A percentile compares a stretch with the other conserved stretches of the same genome.
phyloP scores from a whole-genome alignment of 164 flowering plant genomes.

The Aristolochia contorta region DNA sequence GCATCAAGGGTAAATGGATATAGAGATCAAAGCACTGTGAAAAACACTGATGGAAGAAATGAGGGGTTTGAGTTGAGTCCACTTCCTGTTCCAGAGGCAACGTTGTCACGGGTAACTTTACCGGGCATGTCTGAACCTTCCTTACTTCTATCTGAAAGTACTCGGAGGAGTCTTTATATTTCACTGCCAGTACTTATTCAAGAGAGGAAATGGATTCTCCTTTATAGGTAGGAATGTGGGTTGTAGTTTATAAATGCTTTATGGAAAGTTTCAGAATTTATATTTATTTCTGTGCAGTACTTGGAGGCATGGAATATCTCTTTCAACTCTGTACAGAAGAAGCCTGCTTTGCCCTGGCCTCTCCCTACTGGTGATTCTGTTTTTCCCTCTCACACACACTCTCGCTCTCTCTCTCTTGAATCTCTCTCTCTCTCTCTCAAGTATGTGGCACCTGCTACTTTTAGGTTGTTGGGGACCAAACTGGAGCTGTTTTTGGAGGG shows the following conservation, averaged over 20 bases:
- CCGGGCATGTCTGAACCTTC: conserved; percentile 84
- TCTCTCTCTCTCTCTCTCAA: neutral
- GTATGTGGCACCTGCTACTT: neutral
- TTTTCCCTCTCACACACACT: neutral
- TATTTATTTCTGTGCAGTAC: conserved; percentile 48
- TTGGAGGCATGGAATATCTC: conserved; percentile 96
- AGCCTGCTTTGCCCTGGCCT: conserved; percentile 86
- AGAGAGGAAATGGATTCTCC: conserved; percentile 78
- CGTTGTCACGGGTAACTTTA: conserved; percentile 12
- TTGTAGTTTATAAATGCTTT: neutral
- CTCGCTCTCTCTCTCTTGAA: neutral
- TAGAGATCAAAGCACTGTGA: conserved; percentile 29
- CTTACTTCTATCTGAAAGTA: conserved; percentile 61
- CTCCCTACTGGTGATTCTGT: conserved; percentile 68
- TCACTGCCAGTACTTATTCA: conserved; percentile 78
- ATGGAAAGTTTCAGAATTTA: neutral
- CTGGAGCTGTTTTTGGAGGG: conserved; percentile 93
- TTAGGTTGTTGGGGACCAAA: conserved; percentile 86
- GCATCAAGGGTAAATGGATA: conserved; percentile 46
- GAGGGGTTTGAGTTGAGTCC: conserved; percentile 33
- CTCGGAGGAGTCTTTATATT: conserved; percentile 44
- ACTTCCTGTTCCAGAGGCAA: conserved; percentile 24
- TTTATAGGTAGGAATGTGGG: conserved; percentile 53
- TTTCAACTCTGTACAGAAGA: conserved; percentile 84
- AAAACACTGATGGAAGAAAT: conserved; percentile 22